Base-by-base conservation (phyloP, 2,329 filamentous ascomycete genomes). In the Paecilomyces niveus region DNA sequence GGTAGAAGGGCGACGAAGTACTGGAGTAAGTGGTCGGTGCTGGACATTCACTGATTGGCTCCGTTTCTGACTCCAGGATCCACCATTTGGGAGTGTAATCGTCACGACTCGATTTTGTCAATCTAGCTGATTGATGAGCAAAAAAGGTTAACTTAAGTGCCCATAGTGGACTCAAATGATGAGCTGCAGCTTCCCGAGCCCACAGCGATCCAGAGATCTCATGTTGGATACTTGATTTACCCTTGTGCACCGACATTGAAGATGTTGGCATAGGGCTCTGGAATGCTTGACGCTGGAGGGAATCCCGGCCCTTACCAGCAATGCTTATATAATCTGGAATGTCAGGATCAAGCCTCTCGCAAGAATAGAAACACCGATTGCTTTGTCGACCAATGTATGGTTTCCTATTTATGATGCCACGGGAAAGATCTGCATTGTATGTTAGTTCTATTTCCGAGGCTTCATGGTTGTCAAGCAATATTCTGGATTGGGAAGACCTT, bases 261-360 rank as follows among this genome's bases (percentile, higher is more conserved):
- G 63, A 59, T 57, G 51, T 51, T 21, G 55, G 65, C 68, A 69
- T 67, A 70, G 65, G 62, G 60, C 55, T 45, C 51, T 60, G 64
- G 67, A 62, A 70, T 69, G 67, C 57, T n/a, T 58, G 60, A 60
- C 67, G 64, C 62, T 69, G 61, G 64, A 61, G 60, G 66, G 71
- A 72, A 74, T 73, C 69, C 61, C 57, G 61, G 65, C 68, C 67
- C 58, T 59, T 63, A 58, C 57, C 58, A 69, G 66, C 63, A 70
- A 74, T 74, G 71, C 60, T 63, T 59, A 58, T 58, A 67, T 55
- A 63, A 61, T 61, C 59, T 62, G 64, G 61, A 39, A 67, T 65
- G 65, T 61, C 59, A 64, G 63, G 65, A 65, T 57, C 31, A 35
- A 32, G 45, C 13, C n/a, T 45, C 39, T 18, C 26, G 50, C 21